These are phyloP conservation scores for Zopfochytrium polystomum DNA, from an alignment of 371 early-diverging fungal species.

Conservation along the genomic window DNA sequence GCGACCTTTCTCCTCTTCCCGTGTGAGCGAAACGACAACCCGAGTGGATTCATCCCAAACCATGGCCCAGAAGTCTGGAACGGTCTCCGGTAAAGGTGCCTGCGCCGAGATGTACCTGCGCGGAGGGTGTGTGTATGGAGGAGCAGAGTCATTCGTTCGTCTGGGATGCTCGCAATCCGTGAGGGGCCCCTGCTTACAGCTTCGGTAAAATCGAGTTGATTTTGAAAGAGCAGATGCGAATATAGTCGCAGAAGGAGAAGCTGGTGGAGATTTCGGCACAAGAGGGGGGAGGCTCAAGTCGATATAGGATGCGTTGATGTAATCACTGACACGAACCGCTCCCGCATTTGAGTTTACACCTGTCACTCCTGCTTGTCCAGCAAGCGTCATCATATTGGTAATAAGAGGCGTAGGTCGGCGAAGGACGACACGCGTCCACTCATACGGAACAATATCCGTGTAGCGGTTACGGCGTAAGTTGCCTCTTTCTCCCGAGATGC, in stretches of 20 bases:
- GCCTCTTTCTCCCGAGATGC: too few relatives aligned
- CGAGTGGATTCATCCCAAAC: slow-evolving; percentile 76
- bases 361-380: too few relatives aligned
- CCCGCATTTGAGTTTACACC: too few relatives aligned
- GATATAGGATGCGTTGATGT: background rate
- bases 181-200: too few relatives aligned
- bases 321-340: slow-evolving; percentile 14
- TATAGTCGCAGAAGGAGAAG: too few relatives aligned
- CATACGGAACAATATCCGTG: slow-evolving; percentile 74
- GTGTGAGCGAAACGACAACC: slow-evolving; percentile 86
- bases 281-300: background rate
- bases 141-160: slow-evolving; percentile 5
- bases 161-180: too few relatives aligned
- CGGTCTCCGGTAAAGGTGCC: slow-evolving; percentile 78
- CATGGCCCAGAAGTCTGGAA: slow-evolving; percentile 87
- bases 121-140: background rate
- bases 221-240: too few relatives aligned
- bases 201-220: too few relatives aligned
- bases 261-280: background rate
- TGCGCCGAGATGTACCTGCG: slow-evolving; percentile 80
- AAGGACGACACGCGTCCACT: slow-evolving; percentile 40
- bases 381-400: too few relatives aligned
- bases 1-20: slow-evolving; percentile 72
- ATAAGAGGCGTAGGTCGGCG: slow-evolving; percentile 9
- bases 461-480: slow-evolving; percentile 72